Evolutionary conservation across 305 asterid genomes (phyloP).

Genomic region (Stenogyne calaminthoides): DNA sequence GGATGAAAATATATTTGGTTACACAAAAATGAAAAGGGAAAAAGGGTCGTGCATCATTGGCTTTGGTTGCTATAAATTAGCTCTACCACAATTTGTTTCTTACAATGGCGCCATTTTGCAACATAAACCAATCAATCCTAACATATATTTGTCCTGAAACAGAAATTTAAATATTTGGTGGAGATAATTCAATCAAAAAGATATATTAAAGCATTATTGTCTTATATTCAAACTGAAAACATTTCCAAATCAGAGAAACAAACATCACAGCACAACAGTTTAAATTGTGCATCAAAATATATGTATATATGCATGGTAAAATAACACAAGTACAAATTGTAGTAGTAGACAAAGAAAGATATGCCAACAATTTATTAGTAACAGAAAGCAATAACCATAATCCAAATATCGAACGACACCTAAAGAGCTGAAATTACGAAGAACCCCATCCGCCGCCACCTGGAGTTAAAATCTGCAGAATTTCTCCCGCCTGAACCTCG

Average conservation of each 20-base stretch:
- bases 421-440: slow-evolving; percentile 8
- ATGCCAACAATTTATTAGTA: not conserved
- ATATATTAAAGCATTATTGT: not conserved
- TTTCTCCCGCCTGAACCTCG: slow-evolving; percentile 80
- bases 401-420: not conserved
- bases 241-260: not conserved
- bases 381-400: not conserved
- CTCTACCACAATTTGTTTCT: not conserved
- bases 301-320: not conserved
- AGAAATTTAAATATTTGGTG: not conserved
- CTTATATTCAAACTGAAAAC: not conserved
- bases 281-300: not conserved
- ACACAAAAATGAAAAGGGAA: not conserved
- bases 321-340: not conserved
- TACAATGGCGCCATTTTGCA: not conserved
- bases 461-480: slow-evolving; percentile 85
- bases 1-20: not conserved
- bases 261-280: not conserved
- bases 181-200: not conserved
- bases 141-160: not conserved
- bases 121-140: not conserved
- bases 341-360: not conserved
- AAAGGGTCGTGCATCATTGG: not conserved
- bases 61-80: slow-evolving; percentile 12
- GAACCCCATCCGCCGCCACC: slow-evolving; percentile 99